A percentile compares a stretch with the other conserved stretches of the same genome.
Evolutionary conservation across 257 asterid genomes (phyloP).

Genomic region (Fraxinus cuspidata): DNA sequence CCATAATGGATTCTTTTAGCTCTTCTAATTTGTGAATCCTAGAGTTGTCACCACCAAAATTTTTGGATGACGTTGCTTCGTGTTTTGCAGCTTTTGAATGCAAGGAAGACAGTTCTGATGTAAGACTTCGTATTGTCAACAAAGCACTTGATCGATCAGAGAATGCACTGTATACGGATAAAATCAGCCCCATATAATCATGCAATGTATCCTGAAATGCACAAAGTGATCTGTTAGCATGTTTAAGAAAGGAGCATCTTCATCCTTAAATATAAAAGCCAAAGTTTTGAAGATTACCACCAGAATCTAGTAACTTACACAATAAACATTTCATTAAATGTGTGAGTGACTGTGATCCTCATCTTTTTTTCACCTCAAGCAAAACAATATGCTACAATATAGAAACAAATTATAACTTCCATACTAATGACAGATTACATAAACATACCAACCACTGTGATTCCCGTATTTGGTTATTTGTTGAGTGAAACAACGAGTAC

Average conservation of each 20-base stretch:
- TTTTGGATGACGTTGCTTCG: constrained; percentile 69
- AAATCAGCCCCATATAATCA: constrained; percentile 88
- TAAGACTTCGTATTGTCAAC: constrained; percentile 87
- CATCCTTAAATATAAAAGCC: not conserved
- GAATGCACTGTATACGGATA: constrained; percentile 76
- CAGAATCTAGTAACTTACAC: not conserved
- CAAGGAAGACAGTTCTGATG: constrained; percentile 84
- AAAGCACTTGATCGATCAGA: constrained; percentile 94
- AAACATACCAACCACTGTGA: not conserved
- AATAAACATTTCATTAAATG: not conserved
- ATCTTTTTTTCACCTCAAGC: not conserved
- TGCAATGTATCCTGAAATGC: constrained; percentile 75
- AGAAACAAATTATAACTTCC: not conserved
- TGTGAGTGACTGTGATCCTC: not conserved
- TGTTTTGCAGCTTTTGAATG: constrained; percentile 78
- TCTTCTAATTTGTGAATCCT: constrained; percentile 70
- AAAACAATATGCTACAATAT: not conserved
- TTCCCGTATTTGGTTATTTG: not conserved
- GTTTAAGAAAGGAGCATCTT: not conserved
- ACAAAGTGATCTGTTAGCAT: constrained; percentile 9
- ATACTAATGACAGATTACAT: not conserved
- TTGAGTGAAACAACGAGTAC: not conserved
- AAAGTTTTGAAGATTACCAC: not conserved
- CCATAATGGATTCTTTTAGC: constrained; percentile 74
- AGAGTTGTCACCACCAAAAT: constrained; percentile 82